These are phyloP conservation scores for Candida alai DNA, from an alignment of 805 yeast species.

Conservation along the genomic window DNA sequence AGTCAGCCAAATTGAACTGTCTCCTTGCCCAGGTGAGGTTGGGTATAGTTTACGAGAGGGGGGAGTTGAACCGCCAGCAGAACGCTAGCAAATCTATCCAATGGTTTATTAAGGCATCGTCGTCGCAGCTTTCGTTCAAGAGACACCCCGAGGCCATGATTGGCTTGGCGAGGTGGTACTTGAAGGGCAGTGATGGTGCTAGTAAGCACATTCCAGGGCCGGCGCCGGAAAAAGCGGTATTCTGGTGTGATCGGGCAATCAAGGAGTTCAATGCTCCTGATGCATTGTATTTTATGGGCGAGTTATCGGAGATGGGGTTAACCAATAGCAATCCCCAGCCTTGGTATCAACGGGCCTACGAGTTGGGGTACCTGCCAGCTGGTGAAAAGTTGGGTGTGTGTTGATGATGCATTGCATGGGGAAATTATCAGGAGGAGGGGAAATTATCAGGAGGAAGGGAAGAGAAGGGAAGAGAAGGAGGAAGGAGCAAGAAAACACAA, in stretches of 20 bases:
- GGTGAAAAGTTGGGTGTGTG: conserved; percentile 16
- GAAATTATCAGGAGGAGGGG: not conserved
- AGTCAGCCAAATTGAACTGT: conserved; percentile 38
- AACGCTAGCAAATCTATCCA: conserved; percentile 42
- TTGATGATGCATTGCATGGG: not conserved
- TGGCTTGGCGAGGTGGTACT: conserved; percentile 40
- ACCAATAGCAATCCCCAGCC: conserved; percentile 21
- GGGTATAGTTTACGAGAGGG: conserved; percentile 40
- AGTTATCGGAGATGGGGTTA: conserved; percentile 34
- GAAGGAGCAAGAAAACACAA: not conserved
- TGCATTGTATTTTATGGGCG: conserved; percentile 38
- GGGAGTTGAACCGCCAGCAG: conserved; percentile 36
- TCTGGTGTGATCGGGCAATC: conserved; percentile 43
- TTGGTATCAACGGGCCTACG: conserved; percentile 34
- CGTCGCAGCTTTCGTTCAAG: conserved; percentile 35
- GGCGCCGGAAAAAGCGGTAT: conserved; percentile 33
- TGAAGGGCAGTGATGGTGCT: conserved; percentile 30
- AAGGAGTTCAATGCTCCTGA: conserved; percentile 36
- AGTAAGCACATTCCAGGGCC: conserved; percentile 35
- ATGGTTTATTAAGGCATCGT: conserved; percentile 41
- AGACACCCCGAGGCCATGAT: conserved; percentile 45
- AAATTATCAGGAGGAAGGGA: not conserved
- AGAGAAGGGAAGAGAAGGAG: not conserved
- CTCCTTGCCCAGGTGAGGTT: conserved; percentile 39
- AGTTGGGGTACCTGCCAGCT: conserved; percentile 30